Evolutionary conservation across 192 early-diverging fungal species (phyloP), one percentile per base, ranked within the genome.

Genomic region (Funneliformis mosseae): DNA sequence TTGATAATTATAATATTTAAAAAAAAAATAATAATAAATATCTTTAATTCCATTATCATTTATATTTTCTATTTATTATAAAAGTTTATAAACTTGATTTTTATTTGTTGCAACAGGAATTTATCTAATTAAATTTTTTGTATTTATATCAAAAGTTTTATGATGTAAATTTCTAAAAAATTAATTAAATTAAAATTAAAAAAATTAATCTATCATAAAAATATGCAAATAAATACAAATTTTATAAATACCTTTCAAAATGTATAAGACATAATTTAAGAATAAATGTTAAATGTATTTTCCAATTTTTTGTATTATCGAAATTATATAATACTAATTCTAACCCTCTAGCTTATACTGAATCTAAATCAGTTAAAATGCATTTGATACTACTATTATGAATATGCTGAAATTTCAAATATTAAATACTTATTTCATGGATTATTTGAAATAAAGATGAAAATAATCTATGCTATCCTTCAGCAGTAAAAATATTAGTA

Each of bases 401-500:
- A 64, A 64, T 64, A 64, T 64, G 62, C 4, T 8, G 8, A 64
- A 25, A 64, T 64, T 64, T 16, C n/a, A 64, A 25, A 23, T 3
- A 23, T 8, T 25, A 9, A 27, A 0, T 23, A 27, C 23, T 64
- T 27, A 64, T n/a, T 64, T 64, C 62, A 27, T 8, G 8, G 11
- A 64, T 64, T 64, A 64, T 27, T 64, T 64, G 23, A 8, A 64
- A 64, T 64, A 64, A 64, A 64, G 27, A n/a, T 28, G n/a, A 23
- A 25, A 64, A 25, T 64, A 64, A 64, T 25, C 23, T 46, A 28
- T 64, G 7, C 2, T 27, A 28, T 27, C 3, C 23, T 63, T 63
- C n/a, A n/a, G n/a, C n/a, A n/a, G n/a, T n/a, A n/a, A n/a, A n/a
- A 8, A 64, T 8, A 64, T 64, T 64, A 23, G 25, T 64, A 25